Evolutionary conservation across 768 basidiomycete species (phyloP), one percentile per base, ranked within the genome.

Genomic region (Ramaria sp.): DNA sequence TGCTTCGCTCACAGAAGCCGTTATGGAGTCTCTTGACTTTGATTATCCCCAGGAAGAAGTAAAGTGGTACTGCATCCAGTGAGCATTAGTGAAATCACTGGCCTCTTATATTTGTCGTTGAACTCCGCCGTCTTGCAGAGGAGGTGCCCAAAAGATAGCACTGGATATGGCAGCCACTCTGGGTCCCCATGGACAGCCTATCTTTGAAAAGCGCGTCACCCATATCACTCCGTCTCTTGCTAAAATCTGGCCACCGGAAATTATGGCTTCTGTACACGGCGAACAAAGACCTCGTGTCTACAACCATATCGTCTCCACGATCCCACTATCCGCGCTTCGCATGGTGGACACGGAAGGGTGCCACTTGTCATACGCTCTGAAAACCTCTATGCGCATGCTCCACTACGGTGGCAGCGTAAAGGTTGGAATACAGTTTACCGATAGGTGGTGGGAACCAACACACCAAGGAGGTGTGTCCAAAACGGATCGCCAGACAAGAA

Each of bases 401-500:
- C 52, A 63, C 1, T 73, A 73, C 39, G 68, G 66, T 10, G 65
- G 70, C 3, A 63, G 70, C 5, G 63, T 66, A 54, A 72, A 73
- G 53, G 62, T 73, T 47, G 72, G 72, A 17, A 65, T 73, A 22
- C 65, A 64, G 38, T 73, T 73, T 65, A 68, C 59, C 39, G 61
- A 62, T 7, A 51, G 60, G 17, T 73, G 73, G 71, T 73, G 72
- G 72, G 68, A 61, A 22, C 38, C 70, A 39, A 62, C 65, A 45
- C 72, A 73, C 27, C 52, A 69, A 7, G 76, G 77, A 4, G 76
- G 76, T 0, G 70, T 71, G 59, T 68, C 74, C 3, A 68, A 60
- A 60, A 78, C 75, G 0, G 76, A 77, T 61, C 62, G 68, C 17
- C 72, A 71, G 6, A 62, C 73, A n/a, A 69, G 73, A 31, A 71